phyloP scores from a whole-genome alignment of 2,329 filamentous ascomycete species.

The Arachnomyces sp. region DNA sequence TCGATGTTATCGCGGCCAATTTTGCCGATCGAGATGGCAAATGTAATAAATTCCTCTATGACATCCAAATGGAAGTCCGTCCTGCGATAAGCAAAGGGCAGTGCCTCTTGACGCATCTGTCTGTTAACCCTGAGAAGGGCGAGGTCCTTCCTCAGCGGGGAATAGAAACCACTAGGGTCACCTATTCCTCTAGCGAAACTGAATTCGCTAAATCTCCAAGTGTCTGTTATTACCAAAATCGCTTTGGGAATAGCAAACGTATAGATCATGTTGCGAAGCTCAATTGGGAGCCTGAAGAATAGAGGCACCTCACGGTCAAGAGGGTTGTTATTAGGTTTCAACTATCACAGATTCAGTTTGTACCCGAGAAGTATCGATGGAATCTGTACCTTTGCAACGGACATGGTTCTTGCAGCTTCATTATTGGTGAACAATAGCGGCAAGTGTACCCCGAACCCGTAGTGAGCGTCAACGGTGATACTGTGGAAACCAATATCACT shows the following conservation, averaged over 20 bases:
- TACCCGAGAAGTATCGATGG: background rate
- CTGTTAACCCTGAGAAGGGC: background rate
- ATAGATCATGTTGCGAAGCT: background rate
- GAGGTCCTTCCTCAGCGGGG: background rate
- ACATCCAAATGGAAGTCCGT: background rate
- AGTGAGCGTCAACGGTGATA: background rate
- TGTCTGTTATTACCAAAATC: background rate
- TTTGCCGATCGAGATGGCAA: background rate
- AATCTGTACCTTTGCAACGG: background rate
- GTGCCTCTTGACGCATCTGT: constrained; percentile 1
- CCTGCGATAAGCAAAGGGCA: background rate
- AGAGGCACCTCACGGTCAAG: too few species aligned
- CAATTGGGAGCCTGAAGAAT: constrained; percentile 1
- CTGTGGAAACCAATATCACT: background rate
- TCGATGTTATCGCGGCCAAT: background rate
- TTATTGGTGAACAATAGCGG: background rate
- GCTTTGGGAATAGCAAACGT: background rate
- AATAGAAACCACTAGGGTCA: background rate
- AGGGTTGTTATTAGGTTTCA: too few species aligned
- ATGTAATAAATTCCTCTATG: background rate
- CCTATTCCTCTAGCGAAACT: background rate
- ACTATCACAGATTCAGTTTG: too few species aligned
- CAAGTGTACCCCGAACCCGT: background rate
- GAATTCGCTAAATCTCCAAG: background rate
- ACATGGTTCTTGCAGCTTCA: background rate